phyloP scores from a whole-genome alignment of 1,139 yeast genomes.

The Candida sanyaensis region DNA sequence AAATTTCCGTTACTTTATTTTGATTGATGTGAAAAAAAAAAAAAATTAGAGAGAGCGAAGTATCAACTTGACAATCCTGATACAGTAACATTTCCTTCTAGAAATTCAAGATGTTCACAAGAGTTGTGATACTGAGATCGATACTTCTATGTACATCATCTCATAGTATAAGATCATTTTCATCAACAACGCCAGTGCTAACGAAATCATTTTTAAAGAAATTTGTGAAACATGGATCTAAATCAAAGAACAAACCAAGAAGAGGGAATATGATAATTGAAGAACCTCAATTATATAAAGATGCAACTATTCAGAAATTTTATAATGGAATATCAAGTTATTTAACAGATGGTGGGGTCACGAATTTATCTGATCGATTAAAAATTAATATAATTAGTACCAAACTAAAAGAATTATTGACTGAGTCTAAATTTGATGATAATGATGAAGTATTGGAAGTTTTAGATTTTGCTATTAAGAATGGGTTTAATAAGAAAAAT shows the following conservation, averaged over 20 bases:
- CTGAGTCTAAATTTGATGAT: background rate
- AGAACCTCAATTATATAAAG: constrained; percentile 8
- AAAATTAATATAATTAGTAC: constrained; percentile 5
- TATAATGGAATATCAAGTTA: constrained; percentile 9
- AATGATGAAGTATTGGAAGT: constrained; percentile 6
- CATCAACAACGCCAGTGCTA: background rate
- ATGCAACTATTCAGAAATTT: constrained; percentile 4
- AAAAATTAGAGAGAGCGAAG: no score
- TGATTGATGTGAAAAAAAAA: no score
- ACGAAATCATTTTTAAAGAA: background rate
- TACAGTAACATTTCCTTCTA: no score
- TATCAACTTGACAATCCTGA: no score
- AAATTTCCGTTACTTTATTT: no score
- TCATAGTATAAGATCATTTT: background rate
- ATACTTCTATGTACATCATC: background rate
- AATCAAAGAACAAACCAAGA: background rate
- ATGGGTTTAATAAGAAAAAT: background rate
- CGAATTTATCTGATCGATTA: constrained; percentile 3
- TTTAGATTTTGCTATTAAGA: constrained; percentile 4
- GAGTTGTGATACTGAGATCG: background rate
- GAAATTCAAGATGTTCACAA: background rate
- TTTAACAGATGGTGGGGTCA: background rate
- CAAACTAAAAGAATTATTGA: constrained; percentile 1
- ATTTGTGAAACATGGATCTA: background rate
- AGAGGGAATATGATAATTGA: constrained; percentile 8